Evolutionary conservation across 257 asterid genomes (phyloP).

Genomic region (Salvia miltiorrhiza): DNA sequence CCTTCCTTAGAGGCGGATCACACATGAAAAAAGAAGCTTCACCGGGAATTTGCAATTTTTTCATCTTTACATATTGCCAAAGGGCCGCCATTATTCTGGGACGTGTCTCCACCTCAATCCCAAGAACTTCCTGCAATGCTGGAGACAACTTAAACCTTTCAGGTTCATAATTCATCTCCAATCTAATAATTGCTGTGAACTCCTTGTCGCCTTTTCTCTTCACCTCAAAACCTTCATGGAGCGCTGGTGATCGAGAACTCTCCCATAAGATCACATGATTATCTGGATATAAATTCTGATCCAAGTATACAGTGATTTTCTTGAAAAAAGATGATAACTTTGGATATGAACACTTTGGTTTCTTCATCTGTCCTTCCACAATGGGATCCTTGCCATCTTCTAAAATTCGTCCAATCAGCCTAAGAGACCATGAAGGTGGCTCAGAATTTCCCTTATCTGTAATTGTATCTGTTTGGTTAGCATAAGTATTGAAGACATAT

Average conservation of each 20-base stretch:
- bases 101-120: conserved; percentile 81
- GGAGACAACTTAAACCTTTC: conserved; percentile 77
- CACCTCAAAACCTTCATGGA: conserved; percentile 85
- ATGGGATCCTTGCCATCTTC: conserved; percentile 56
- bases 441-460: conserved; percentile 36
- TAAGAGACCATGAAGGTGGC: conserved; percentile 82
- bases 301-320: conserved; percentile 84
- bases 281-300: conserved; percentile 74
- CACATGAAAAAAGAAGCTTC: conserved; percentile 71
- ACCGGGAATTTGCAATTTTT: conserved; percentile 61
- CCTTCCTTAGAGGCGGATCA: conserved; percentile 67
- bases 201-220: conserved; percentile 88
- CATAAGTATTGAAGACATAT: conserved; percentile 36
- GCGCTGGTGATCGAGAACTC: conserved; percentile 64
- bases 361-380: conserved; percentile 28
- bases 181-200: conserved; percentile 75
- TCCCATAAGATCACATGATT: conserved; percentile 91
- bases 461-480: conserved; percentile 35
- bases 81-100: conserved; percentile 64
- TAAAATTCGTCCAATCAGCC: conserved; percentile 66
- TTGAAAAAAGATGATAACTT: conserved; percentile 75
- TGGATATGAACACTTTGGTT: conserved; percentile 36
- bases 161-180: conserved; percentile 74
- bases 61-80: conserved; percentile 73
- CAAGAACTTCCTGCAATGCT: conserved; percentile 75